These are phyloP conservation scores for Lichtheimia ornata DNA, from an alignment of 371 early-diverging fungal species.

Conservation along the genomic window DNA sequence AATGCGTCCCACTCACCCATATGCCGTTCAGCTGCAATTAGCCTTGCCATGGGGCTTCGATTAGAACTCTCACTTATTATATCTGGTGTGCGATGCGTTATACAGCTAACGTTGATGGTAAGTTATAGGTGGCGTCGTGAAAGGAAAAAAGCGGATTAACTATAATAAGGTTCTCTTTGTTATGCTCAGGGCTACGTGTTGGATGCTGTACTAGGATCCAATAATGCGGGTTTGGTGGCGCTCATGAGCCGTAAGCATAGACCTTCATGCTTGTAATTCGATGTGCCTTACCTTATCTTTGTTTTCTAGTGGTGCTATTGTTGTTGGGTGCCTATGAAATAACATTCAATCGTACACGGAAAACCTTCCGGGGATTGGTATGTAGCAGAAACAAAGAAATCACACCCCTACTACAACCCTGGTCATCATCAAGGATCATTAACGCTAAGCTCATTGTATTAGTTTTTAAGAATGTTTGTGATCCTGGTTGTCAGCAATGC, in stretches of 20 bases:
- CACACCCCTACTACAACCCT: background rate
- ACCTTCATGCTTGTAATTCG: background rate
- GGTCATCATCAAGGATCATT: background rate
- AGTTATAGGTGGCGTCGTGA: background rate
- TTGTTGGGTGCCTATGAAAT: slow-evolving; percentile 44
- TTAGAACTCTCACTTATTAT: slow-evolving; percentile 41
- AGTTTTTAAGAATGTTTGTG: slow-evolving; percentile 52
- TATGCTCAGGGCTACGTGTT: slow-evolving; percentile 37
- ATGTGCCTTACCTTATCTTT: background rate
- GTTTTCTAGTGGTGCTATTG: slow-evolving; percentile 32
- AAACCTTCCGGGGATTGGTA: slow-evolving; percentile 47
- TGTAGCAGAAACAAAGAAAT: background rate
- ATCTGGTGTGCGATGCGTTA: slow-evolving; percentile 43
- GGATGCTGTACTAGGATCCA: slow-evolving; percentile 38
- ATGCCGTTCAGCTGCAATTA: slow-evolving; percentile 27
- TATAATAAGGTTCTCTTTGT: background rate
- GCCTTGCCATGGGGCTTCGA: slow-evolving; percentile 34
- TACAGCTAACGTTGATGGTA: slow-evolving; percentile 51
- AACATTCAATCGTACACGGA: slow-evolving; percentile 42
- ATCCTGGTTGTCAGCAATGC: slow-evolving; percentile 51
- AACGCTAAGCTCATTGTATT: background rate
- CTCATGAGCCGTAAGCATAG: slow-evolving; percentile 35
- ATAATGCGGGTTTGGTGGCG: slow-evolving; percentile 37
- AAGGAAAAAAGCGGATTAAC: background rate
- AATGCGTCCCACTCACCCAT: background rate